Evolutionary conservation across 73 alveolate species (phyloP), one percentile per base, ranked within the genome.

Genomic region (Effrenium voratum): DNA sequence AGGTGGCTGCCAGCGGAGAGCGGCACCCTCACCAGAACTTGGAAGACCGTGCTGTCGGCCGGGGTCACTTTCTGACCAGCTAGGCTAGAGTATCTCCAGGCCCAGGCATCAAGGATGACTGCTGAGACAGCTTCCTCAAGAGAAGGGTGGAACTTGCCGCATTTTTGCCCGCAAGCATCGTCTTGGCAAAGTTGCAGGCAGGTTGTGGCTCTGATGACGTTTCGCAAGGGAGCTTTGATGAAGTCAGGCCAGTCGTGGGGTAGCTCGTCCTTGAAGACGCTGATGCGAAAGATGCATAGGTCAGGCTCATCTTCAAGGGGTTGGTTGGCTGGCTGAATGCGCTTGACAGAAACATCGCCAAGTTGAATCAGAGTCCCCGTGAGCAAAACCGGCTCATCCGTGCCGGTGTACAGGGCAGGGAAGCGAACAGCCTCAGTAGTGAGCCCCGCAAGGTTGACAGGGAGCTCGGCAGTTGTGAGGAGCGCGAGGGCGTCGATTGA

Each of bases 141-240:
- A 1, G 72, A 75, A 3, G 76, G 93, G 36, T 82, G 93, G 55
- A 82, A 82, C n/a, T 36, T 26, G 40, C 38, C 36, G n/a, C 93
- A 82, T 34, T 22, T 22, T 0, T 57, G 46, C 24, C 68, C 68
- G 38, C 93, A 82, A 0, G 66, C 6, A 2, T 0, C 41, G 0
- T 59, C 93, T 12, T 15, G 22, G 38, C 93, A 82, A 2, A 50
- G n/a, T 26, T 38, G 63, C 15, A 82, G 40, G n/a, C 49, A 8
- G 22, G 43, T 46, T 4, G 57, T 43, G 19, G 4, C 4, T 8
- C 12, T 24, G 5, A 82, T 10, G 34, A 82, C 1, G 15, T 30
- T 26, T 2, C 55, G 49, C 30, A 82, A 1, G 22, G 93, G 76
- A 4, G 93, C 73, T 5, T 30, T 24, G 19, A 38, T 38, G 52